Base-by-base conservation (phyloP, 495 filamentous ascomycete species). In the Trichocladium uniseriatum region DNA sequence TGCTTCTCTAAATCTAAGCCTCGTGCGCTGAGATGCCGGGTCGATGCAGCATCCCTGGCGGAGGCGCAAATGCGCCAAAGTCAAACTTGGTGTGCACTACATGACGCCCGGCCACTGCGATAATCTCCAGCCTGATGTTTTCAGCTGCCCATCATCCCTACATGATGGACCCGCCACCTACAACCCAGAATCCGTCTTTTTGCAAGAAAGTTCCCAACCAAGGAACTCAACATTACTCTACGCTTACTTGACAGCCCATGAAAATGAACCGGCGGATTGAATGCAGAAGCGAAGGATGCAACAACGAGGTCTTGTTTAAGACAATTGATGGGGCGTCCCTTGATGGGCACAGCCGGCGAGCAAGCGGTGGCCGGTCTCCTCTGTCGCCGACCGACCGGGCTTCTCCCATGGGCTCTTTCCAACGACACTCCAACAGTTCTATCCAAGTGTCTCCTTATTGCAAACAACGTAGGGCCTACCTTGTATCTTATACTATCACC, bases 221-320 rank as follows among this genome's bases (percentile, higher is more conserved):
- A n/a, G n/a, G n/a, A n/a, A n/a, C n/a, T n/a, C n/a, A n/a, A n/a
- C n/a, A n/a, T n/a, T n/a, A n/a, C n/a, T n/a, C 35, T 37, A 16
- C 35, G 3, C 35, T 15, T 4, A 14, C 35, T 16, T 37, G 14
- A 37, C 14, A 34, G 16, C 14, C 31, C 6, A 39, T 45, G 27
- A 54, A 14, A 13, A 60, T 57, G 57, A 57, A 34, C 36, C 54
- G 54, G 15, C 37, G 50, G 13, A 43, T 39, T 5, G 47, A 54
- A 41, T 62, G 59, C 40, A 16, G 51, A 6, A 56, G 51, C 37
- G 56, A 62, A 21, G 59, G 56, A 6, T 62, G 59, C 31, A 37
- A 14, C 24, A 39, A 51, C 41, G 59, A 62, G 40, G 51, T 57
- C 34, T 34, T 56, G 27, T 57, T 46, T 51, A 57, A 62, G 45